Percentiles rank a stretch among this genome's conserved stretches.
Evolutionary conservation across 441 rosid genomes (phyloP).

Genomic region (Erysimum pusillum): DNA sequence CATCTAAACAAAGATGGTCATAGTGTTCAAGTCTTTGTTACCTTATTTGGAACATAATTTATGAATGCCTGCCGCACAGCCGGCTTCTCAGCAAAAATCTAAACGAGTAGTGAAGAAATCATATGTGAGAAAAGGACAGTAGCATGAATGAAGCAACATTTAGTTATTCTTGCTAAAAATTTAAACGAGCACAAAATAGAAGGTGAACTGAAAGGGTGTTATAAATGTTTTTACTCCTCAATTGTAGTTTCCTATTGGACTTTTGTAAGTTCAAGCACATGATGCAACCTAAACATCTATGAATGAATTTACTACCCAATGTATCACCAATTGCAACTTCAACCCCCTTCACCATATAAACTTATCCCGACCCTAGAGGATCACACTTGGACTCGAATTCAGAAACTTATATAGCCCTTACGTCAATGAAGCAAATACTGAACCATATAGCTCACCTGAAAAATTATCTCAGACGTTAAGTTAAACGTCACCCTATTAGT

Average conservation of each 20-base stretch:
- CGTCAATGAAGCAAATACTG: constrained; percentile 2
- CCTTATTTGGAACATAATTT: constrained; percentile 86
- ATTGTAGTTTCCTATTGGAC: not conserved
- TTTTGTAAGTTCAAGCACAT: constrained; percentile 15
- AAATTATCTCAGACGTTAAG: constrained; percentile 84
- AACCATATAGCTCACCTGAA: constrained; percentile 65
- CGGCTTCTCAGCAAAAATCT: constrained; percentile 99
- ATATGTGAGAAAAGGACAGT: constrained; percentile 7
- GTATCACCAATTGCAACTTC: not conserved
- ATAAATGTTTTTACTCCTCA: not conserved
- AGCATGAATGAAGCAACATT: constrained; percentile 17
- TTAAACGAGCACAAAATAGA: not conserved
- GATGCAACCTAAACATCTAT: constrained; percentile 1
- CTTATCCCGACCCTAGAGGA: not conserved
- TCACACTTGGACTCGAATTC: constrained; percentile 17
- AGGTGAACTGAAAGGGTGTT: constrained; percentile 17
- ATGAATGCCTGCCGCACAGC: constrained; percentile 89
- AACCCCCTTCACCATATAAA: constrained; percentile 8
- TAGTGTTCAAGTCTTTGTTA: constrained; percentile 42
- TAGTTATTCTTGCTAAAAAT: not conserved
- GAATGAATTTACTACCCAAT: not conserved
- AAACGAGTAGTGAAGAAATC: constrained; percentile 39
- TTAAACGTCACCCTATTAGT: constrained; percentile 88
- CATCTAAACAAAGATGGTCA: constrained; percentile 5
- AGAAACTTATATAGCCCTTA: not conserved